Evolutionary conservation across 129 eudicot species (phyloP), one percentile per base, ranked within the genome.

Genomic region (Arctium minus): DNA sequence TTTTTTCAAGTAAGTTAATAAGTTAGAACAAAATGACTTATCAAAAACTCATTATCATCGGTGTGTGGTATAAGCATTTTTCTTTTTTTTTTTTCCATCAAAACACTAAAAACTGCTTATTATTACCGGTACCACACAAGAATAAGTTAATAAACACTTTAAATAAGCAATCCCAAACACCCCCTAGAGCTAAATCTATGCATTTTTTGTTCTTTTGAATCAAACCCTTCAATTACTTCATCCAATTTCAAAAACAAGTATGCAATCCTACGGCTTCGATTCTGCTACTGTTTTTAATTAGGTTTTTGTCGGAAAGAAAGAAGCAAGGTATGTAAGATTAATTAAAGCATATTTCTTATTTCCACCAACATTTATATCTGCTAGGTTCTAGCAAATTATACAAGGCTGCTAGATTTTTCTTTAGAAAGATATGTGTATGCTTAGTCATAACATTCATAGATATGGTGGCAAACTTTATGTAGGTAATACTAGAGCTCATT

Each of bases 401-500:
- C 37, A 44, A 70, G 44, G 79, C 53, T 77, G 35, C 37, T 4
- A 22, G 81, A 77, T 2, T 42, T 8, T 44, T 79, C 37, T 77
- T 17, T 22, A 18, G 11, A 50, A 12, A 50, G 46, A 18, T 48
- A 29, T 75, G 35, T 75, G 50, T 12, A 6, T 40, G 30, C 4
- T 42, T 60, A 72, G 38, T 46, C 56, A 36, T 18, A 8, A 81
- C 30, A 70, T 56, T 72, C 11, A 33, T 60, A 6, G 76, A 0
- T 7, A 1, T n/a, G 65, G n/a, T 46, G 48, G 69, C 56, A 70
- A 65, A 75, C 46, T 53, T 76, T 85, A 82, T 81, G 62, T 31
- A 94, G 98, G 97, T 94, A 38, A 89, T 94, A 77, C 90, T 97
- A 18, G 98, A 94, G 88, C 96, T 94, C 18, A 92, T 96, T 83